Conservation (phyloP, 495 filamentous ascomycete species). For the Neurospora hispaniola region DNA sequence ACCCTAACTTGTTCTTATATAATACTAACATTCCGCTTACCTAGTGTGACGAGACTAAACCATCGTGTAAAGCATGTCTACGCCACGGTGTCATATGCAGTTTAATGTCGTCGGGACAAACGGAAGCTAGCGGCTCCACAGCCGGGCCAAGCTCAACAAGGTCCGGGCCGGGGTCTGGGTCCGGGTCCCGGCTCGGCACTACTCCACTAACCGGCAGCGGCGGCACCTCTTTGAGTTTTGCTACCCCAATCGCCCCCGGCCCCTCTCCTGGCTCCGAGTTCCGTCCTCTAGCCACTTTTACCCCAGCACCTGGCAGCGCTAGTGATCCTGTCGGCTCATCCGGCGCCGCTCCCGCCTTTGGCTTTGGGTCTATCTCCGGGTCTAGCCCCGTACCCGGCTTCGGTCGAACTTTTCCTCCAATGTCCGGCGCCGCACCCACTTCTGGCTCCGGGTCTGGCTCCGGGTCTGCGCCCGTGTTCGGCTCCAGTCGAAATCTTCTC, state of each 20-base stretch:
- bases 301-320: neutral
- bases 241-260: neutral
- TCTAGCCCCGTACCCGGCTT: neutral
- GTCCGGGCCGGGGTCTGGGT: neutral
- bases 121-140: neutral
- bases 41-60: slow-evolving; percentile 22
- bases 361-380: neutral
- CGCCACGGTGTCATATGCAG: slow-evolving; percentile 23
- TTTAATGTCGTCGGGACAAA: neutral
- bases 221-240: neutral
- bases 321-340: neutral
- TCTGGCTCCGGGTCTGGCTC: neutral
- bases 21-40: neutral
- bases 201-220: neutral
- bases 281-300: neutral
- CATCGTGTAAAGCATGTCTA: slow-evolving; percentile 18
- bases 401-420: neutral
- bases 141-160: neutral
- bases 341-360: neutral
- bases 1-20: no score
- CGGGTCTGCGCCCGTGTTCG: neutral
- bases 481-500: neutral
- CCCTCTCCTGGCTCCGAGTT: neutral
- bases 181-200: neutral
- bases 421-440: neutral